Base-by-base conservation (phyloP, 768 basidiomycete genomes). In the Calocera viscosa region DNA sequence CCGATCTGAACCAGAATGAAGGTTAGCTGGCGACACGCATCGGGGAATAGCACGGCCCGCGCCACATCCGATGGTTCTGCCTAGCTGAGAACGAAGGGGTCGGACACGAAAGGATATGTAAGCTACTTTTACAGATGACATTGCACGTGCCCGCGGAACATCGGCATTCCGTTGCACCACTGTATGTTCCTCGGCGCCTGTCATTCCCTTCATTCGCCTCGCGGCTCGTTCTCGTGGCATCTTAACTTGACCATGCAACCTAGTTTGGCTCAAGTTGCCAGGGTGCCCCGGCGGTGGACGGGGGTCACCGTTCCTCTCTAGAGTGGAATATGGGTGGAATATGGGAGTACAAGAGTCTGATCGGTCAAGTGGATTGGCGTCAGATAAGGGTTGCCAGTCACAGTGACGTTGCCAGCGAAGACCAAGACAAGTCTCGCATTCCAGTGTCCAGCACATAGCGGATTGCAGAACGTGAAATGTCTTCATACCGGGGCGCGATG, bases 61-160 rank as follows among this genome's bases (percentile, higher is more conserved):
- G 11, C 16, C 30, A 11, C 53, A 60, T 60, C 53, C 53, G 53
- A 32, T 16, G 24, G 53, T 60, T 60, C 53, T 60, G 30, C 53
- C 53, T 60, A 26, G 30, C 53, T 60, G 53, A 60, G 53, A 26
- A 60, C 53, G 53, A 60, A 60, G 53, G 53, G 53, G 53, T 60
- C 53, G 30, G 53, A 60, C 53, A 19, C 30, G 53, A 60, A 60
- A 10, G 30, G 53, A 30, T 26, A 60, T 60, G 53, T 32, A 60
- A 60, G 53, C 53, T 60, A 60, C 53, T 60, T 60, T 60, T 60
- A 22, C 30, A 60, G 53, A 30, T 26, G 53, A 30, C 53, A 32
- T 22, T 32, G 53, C 53, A 60, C 53, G 53, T 60, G 53, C 26
- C 53, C 53, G 53, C 53, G 53, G 53, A 26, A 60, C 53, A 30